Conservation (phyloP, 106 monocot genomes). For the Chionographis japonica region DNA sequence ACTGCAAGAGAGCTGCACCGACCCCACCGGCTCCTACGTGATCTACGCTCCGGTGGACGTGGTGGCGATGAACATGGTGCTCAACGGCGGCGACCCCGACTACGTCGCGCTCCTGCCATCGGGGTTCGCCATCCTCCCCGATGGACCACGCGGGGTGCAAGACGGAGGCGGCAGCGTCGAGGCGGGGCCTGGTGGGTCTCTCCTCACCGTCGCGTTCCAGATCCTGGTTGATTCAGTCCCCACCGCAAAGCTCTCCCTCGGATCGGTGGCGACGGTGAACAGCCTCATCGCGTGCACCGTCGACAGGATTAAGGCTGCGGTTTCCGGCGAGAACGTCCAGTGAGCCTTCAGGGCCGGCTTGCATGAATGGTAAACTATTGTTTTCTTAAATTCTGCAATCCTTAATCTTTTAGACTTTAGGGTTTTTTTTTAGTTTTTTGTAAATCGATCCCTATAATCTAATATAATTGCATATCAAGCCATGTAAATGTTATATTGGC, state of each 20-base stretch:
- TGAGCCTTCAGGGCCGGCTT: constrained; percentile 8
- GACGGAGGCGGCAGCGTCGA: constrained; percentile 9
- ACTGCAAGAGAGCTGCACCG: constrained; percentile 89
- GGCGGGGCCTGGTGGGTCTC: constrained; percentile 41
- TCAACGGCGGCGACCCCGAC: constrained; percentile 76
- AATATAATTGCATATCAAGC: too few species aligned
- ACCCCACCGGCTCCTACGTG: constrained; percentile 74
- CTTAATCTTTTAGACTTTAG: too few species aligned
- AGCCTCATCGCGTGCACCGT: constrained; percentile 95
- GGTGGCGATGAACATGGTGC: constrained; percentile 72
- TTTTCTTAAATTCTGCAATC: background rate
- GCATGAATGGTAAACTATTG: constrained; percentile 12
- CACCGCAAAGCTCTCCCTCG: constrained; percentile 80
- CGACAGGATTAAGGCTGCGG: constrained; percentile 83
- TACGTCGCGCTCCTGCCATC: constrained; percentile 83
- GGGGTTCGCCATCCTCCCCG: constrained; percentile 85
- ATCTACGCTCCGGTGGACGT: constrained; percentile 85
- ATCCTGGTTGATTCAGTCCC: constrained; percentile 91
- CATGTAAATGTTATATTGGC: too few species aligned
- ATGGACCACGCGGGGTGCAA: constrained; percentile 35
- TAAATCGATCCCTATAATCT: too few species aligned
- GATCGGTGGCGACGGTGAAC: constrained; percentile 88
- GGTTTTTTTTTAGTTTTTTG: too few species aligned
- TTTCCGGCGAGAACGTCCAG: constrained; percentile 45
- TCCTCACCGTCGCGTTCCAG: constrained; percentile 94